phyloP scores from a whole-genome alignment of 345 rosid species.

The Dimocarpus longan region DNA sequence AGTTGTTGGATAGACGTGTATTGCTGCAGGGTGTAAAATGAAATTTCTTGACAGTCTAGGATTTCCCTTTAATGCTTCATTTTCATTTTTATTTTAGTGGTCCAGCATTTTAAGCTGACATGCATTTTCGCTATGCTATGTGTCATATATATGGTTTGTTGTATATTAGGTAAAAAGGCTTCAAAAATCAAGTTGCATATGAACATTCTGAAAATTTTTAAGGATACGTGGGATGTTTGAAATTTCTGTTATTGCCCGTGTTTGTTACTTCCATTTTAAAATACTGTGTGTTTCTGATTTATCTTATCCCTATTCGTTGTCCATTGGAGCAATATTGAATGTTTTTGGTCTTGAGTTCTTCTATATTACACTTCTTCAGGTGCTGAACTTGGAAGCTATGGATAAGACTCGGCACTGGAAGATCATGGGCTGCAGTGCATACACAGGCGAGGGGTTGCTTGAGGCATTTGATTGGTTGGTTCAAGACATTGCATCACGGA shows the following conservation, averaged over 20 bases:
- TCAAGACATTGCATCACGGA: slow-evolving; percentile 90
- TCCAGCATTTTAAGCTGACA: slow-evolving; percentile 4
- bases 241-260: background rate
- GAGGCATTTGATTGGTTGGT: slow-evolving; percentile 95
- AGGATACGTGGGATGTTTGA: background rate
- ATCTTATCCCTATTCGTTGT: background rate
- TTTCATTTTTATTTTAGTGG: background rate
- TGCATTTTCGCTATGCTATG: background rate
- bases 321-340: background rate
- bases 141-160: background rate
- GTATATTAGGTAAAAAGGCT: background rate
- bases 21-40: background rate
- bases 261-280: background rate
- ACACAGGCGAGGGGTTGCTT: slow-evolving; percentile 84
- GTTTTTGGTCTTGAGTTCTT: background rate
- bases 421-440: slow-evolving; percentile 87
- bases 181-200: background rate
- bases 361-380: slow-evolving; percentile 38
- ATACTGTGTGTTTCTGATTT: background rate
- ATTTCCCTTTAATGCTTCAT: background rate
- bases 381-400: slow-evolving; percentile 78
- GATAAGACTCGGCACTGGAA: slow-evolving; percentile 88
- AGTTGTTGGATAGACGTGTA: background rate
- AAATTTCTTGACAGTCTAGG: background rate
- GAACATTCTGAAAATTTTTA: background rate